Percentiles rank a stretch among this genome's conserved stretches.
Conservation (phyloP, 805 yeast genomes). For the Lachancea thermotolerans region DNA sequence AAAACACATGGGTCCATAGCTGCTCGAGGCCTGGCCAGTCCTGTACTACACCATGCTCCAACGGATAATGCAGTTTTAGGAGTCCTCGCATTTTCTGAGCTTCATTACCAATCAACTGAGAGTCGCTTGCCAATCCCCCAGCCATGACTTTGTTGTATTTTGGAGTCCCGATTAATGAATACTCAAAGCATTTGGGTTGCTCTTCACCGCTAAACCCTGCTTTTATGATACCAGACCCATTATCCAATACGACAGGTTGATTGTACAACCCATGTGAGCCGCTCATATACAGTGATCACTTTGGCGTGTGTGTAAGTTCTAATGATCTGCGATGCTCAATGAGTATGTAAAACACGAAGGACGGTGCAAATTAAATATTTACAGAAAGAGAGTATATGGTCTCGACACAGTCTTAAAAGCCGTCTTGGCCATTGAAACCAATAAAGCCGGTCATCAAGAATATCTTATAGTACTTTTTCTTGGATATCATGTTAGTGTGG, state of each 20-base stretch:
- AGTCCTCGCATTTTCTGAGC: constrained; percentile 78
- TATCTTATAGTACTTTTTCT: constrained; percentile 54
- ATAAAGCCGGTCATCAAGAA: constrained; percentile 64
- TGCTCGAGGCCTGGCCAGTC: constrained; percentile 86
- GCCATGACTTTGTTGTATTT: constrained; percentile 83
- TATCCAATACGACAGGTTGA: constrained; percentile 73
- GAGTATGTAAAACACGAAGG: background rate
- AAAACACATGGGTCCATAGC: constrained; percentile 66
- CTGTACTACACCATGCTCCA: constrained; percentile 68
- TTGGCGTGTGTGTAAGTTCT: background rate
- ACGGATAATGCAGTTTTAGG: constrained; percentile 62
- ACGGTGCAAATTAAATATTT: too few species aligned
- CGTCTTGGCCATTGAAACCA: constrained; percentile 70
- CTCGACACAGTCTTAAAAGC: constrained; percentile 33
- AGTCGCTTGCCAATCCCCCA: constrained; percentile 52
- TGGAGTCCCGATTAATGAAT: constrained; percentile 71
- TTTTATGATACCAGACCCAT: constrained; percentile 78
- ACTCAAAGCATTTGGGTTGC: constrained; percentile 57
- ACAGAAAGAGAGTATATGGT: background rate
- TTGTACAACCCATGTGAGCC: constrained; percentile 36
- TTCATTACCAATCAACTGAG: constrained; percentile 57
- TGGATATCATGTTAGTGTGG: constrained; percentile 64
- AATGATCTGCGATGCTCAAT: background rate
- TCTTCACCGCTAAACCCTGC: constrained; percentile 95
- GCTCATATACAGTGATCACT: constrained; percentile 3